phyloP scores from a whole-genome alignment of 2,329 filamentous ascomycete genomes.

The Colletotrichum sp. region DNA sequence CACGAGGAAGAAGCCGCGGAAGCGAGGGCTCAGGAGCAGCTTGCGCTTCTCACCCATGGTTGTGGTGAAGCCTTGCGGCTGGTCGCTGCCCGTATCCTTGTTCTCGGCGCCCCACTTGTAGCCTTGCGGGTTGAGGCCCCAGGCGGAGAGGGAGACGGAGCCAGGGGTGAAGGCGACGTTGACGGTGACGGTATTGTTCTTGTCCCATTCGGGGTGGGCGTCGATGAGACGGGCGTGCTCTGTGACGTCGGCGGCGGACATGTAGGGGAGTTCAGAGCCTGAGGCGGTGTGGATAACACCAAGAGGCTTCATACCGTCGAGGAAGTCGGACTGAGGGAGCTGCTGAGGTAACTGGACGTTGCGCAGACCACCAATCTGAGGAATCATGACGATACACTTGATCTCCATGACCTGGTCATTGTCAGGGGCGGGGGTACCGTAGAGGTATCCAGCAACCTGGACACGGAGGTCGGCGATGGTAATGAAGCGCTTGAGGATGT shows the following conservation, averaged over 20 bases:
- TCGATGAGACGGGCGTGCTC: slow-evolving; percentile 92
- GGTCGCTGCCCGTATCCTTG: slow-evolving; percentile 89
- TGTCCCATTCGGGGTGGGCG: slow-evolving; percentile 75
- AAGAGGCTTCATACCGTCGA: slow-evolving; percentile 84
- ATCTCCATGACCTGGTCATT: slow-evolving; percentile 98
- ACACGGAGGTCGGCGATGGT: slow-evolving; percentile 95
- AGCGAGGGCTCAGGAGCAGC: slow-evolving; percentile 88
- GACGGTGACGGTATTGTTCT: slow-evolving; percentile 90
- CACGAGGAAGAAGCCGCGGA: slow-evolving; percentile 94
- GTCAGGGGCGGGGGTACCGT: slow-evolving; percentile 89
- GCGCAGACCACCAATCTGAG: slow-evolving; percentile 91
- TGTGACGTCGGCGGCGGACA: slow-evolving; percentile 94
- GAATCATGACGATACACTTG: slow-evolving; percentile 95
- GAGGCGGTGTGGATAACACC: slow-evolving; percentile 96
- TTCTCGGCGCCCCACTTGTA: slow-evolving; percentile 99
- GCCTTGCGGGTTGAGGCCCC: slow-evolving; percentile 87
- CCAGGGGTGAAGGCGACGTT: slow-evolving; percentile 96
- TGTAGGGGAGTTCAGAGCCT: slow-evolving; percentile 93
- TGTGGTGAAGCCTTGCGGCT: slow-evolving; percentile 91
- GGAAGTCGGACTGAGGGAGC: slow-evolving; percentile 89
- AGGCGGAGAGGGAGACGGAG: slow-evolving; percentile 92
- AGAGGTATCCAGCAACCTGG: slow-evolving; percentile 94
- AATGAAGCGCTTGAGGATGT: slow-evolving; percentile 97
- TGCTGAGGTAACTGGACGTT: slow-evolving; percentile 90
- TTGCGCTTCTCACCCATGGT: slow-evolving; percentile 96